Conservation (phyloP, 179 eudicot species). For the Silene coronaria region DNA sequence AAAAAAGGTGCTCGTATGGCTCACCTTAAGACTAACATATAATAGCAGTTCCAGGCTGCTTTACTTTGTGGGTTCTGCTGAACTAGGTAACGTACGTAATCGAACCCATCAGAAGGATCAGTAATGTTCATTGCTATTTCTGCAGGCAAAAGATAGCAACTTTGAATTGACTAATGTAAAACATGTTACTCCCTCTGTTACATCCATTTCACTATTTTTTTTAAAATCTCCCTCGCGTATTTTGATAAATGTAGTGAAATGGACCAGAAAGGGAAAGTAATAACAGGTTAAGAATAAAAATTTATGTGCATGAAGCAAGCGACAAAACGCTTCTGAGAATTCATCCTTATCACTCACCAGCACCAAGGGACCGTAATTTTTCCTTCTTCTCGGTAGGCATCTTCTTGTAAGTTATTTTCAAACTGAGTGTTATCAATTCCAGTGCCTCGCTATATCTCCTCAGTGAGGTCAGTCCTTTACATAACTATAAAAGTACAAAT, state of each 20-base stretch:
- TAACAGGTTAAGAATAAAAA: not conserved
- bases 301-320: no score
- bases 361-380: conserved; percentile 70
- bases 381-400: conserved; percentile 59
- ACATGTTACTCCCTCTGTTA: not conserved
- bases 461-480: conserved; percentile 55
- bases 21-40: conserved; percentile 31
- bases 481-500: conserved; percentile 42
- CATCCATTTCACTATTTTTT: no score
- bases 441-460: conserved; percentile 70
- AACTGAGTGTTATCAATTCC: conserved; percentile 53
- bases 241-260: not conserved
- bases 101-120: conserved; percentile 41
- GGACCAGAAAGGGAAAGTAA: no score
- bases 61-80: conserved; percentile 36
- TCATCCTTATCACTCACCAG: conserved; percentile 57
- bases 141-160: conserved; percentile 21
- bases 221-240: no score
- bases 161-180: not conserved
- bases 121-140: conserved; percentile 38
- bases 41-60: conserved; percentile 46
- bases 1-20: no score
- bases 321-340: no score
- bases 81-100: conserved; percentile 35
- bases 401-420: conserved; percentile 51